Conservation (phyloP, 345 rosid genomes). For the Tarenaya hassleriana region DNA sequence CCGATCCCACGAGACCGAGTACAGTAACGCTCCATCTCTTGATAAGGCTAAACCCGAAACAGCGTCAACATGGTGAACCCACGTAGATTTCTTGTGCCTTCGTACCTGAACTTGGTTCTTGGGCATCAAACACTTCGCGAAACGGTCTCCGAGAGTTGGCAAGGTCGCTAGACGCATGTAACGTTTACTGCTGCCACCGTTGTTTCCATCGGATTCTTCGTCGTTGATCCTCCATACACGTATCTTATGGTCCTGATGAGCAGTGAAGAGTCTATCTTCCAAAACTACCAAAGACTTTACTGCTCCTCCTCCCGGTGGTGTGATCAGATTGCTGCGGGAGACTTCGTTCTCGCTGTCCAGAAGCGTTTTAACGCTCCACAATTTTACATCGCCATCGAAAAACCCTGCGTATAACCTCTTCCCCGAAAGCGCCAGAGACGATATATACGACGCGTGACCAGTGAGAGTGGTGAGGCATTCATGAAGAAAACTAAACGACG, state of each 20-base stretch:
- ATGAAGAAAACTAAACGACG: slow-evolving; percentile 14
- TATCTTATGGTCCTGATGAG: slow-evolving; percentile 93
- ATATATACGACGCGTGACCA: slow-evolving; percentile 50
- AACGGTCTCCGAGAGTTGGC: slow-evolving; percentile 79
- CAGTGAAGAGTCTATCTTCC: slow-evolving; percentile 71
- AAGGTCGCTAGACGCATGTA: slow-evolving; percentile 67
- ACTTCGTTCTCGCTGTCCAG: slow-evolving; percentile 1
- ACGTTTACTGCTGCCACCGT: slow-evolving; percentile 22
- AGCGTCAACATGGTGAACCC: slow-evolving; percentile 81
- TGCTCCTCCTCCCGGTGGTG: slow-evolving; percentile 54
- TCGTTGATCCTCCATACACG: slow-evolving; percentile 74
- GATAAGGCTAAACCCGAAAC: slow-evolving; percentile 79
- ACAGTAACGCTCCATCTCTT: slow-evolving; percentile 55
- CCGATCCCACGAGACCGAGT: slow-evolving; percentile 93
- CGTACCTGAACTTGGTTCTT: slow-evolving; percentile 62
- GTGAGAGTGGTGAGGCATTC: slow-evolving; percentile 55
- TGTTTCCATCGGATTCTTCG: slow-evolving; percentile 9
- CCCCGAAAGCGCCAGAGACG: slow-evolving; percentile 55
- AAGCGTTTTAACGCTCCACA: slow-evolving; percentile 44
- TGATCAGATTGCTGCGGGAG: slow-evolving; percentile 10
- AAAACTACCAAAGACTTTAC: slow-evolving; percentile 68
- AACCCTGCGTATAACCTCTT: slow-evolving; percentile 69
- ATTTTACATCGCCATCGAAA: slow-evolving; percentile 51
- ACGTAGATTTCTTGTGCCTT: slow-evolving; percentile 70
- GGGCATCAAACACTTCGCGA: slow-evolving; percentile 45